Evolutionary conservation across 305 asterid species (phyloP), one percentile per base, ranked within the genome.

Genomic region (Plantago rigida): DNA sequence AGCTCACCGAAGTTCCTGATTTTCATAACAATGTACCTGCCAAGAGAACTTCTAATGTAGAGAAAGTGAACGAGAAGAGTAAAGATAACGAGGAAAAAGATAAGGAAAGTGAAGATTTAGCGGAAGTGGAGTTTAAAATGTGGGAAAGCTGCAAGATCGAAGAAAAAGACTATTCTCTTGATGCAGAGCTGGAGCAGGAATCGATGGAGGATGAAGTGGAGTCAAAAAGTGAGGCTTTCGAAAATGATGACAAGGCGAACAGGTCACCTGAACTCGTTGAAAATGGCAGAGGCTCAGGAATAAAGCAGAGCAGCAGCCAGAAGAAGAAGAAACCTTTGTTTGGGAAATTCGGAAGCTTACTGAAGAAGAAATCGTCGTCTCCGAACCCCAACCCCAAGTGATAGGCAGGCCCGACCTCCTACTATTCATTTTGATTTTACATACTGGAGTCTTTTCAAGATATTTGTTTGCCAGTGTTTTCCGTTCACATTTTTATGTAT

Each of bases 121-220:
- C 76, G 14, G 95, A 86, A 60, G 91, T 75, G 41, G 95, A 84
- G 66, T 73, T 86, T 56, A 84, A 91, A 71, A 84, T 71, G 90
- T 88, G 96, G 96, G 95, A 91, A 65, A 88, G 86, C 81, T 91
- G 94, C 83, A 83, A 82, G 78, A 77, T 92, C 56, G 96, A 82
- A 51, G 94, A 84, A 73, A 88, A 82, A 51, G 95, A 86, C 71
- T 83, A 74, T 68, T 78, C 89, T 51, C 92, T 85, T 0, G 95
- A 84, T 60, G 79, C 78, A 56, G 96, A 82, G 68, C 50, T 78
- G 0, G 94, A 73, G 71, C 86, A 73, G 61, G 94, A 83, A 67
- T 73, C 87, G 2, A 62, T 85, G 13, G 93, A 88, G 51, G 92
- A 83, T 54, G 96, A 92, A 57, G 24, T 73, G 60, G 94, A 92